phyloP scores from a whole-genome alignment of 2,329 filamentous ascomycete species.

The Pyrenochaeta sp. region DNA sequence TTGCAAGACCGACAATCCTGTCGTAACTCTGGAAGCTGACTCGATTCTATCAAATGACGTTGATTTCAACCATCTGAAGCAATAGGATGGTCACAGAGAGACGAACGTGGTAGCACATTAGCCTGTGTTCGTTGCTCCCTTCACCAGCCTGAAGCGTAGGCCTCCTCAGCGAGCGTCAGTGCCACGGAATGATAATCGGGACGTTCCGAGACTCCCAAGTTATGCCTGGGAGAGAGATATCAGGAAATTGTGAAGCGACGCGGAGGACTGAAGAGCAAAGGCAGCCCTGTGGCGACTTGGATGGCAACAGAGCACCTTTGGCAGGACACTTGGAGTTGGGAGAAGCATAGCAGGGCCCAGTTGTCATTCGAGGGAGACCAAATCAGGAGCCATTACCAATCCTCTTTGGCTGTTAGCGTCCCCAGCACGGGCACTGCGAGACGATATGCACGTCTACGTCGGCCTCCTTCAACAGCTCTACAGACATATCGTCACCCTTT shows the following conservation, averaged over 20 bases:
- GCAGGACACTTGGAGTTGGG: not conserved
- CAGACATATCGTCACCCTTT: conserved; percentile 12
- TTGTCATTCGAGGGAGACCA: conserved; percentile 17
- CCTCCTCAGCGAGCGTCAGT: not conserved
- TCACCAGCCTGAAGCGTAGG: not conserved
- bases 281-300: not conserved
- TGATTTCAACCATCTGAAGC: no score
- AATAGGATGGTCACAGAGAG: no score
- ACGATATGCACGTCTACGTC: conserved; percentile 42
- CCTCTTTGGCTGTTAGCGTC: conserved; percentile 43
- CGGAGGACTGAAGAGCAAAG: not conserved
- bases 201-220: not conserved
- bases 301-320: not conserved
- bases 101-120: not conserved
- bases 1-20: no score
- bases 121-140: not conserved
- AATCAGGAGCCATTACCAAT: conserved; percentile 41
- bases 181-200: not conserved
- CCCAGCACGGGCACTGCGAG: conserved; percentile 38
- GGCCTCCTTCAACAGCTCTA: conserved; percentile 30
- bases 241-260: not conserved
- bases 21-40: no score
- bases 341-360: conserved; percentile 3
- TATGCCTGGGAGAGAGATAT: not conserved
- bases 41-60: no score